Percentiles rank a stretch among this genome's conserved stretches.
phyloP scores from a whole-genome alignment of 1,284 basidiomycete species.

The Xerocomus minutiporus region DNA sequence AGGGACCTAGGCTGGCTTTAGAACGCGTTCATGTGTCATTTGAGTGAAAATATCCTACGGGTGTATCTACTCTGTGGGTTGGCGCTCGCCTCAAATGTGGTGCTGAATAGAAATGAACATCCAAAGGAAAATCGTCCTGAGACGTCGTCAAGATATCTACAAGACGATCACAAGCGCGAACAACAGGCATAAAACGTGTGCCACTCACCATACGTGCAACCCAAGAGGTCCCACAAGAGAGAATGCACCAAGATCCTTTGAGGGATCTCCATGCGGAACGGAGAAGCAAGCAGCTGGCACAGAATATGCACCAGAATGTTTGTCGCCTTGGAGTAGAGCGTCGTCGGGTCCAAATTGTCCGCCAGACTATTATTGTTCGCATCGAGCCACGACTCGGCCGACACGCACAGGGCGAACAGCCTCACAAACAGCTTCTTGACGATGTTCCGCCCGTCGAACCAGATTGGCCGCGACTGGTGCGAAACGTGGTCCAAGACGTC shows the following conservation, averaged over 20 bases:
- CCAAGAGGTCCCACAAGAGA: slow-evolving; percentile 44
- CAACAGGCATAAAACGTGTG: not conserved
- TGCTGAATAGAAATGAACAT: slow-evolving; percentile 28
- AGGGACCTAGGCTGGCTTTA: slow-evolving; percentile 24
- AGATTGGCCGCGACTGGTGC: slow-evolving; percentile 47
- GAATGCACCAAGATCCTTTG: slow-evolving; percentile 42
- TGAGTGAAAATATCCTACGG: slow-evolving; percentile 21
- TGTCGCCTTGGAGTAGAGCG: slow-evolving; percentile 37
- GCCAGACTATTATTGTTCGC: slow-evolving; percentile 34
- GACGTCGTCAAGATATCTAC: slow-evolving; percentile 37
- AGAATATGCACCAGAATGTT: slow-evolving; percentile 36
- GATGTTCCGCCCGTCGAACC: slow-evolving; percentile 40
- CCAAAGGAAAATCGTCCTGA: slow-evolving; percentile 33
- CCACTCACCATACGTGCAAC: slow-evolving; percentile 41
- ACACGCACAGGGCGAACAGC: slow-evolving; percentile 49
- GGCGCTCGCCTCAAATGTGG: slow-evolving; percentile 20
- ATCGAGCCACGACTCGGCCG: slow-evolving; percentile 56
- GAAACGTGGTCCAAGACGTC: slow-evolving; percentile 49
- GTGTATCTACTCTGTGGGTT: slow-evolving; percentile 22
- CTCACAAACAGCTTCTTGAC: slow-evolving; percentile 46
- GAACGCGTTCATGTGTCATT: slow-evolving; percentile 4
- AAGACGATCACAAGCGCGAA: slow-evolving; percentile 6
- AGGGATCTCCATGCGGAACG: slow-evolving; percentile 31
- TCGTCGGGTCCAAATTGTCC: slow-evolving; percentile 38
- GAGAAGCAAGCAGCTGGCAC: slow-evolving; percentile 38